Evolutionary conservation across 352 stramenopile species (phyloP).

Genomic region (Phytopythium chamaehyphon): DNA sequence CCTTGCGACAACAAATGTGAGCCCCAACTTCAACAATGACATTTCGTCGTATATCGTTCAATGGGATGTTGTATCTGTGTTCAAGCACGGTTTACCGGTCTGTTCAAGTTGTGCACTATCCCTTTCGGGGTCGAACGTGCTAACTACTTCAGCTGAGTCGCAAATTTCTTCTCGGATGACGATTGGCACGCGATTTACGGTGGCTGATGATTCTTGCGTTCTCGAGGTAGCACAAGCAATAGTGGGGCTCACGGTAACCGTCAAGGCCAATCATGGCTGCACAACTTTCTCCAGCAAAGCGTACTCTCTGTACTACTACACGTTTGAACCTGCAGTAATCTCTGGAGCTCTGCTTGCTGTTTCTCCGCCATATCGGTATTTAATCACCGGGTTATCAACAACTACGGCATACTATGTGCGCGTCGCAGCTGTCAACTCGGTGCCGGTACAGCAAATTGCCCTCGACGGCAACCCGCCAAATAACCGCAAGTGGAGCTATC

Average conservation of each 20-base stretch:
- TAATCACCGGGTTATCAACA: conserved; percentile 66
- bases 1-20: conserved; percentile 43
- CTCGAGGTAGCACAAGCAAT: conserved; percentile 20
- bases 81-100: conserved; percentile 57
- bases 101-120: conserved; percentile 41
- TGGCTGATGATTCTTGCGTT: conserved; percentile 47
- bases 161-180: conserved; percentile 19
- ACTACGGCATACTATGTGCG: conserved; percentile 88
- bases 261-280: conserved; percentile 18
- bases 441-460: conserved; percentile 83
- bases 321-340: conserved; percentile 39
- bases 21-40: conserved; percentile 73
- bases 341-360: conserved; percentile 59
- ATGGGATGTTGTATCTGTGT: conserved; percentile 73
- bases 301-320: conserved; percentile 66
- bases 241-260: conserved; percentile 7
- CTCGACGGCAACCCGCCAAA: conserved; percentile 70
- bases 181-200: conserved; percentile 38
- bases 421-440: conserved; percentile 88
- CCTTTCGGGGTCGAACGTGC: conserved; percentile 27
- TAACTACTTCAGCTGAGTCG: conserved; percentile 11
- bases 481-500: conserved; percentile 91
- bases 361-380: conserved; percentile 75
- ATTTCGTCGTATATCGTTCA: conserved; percentile 89
- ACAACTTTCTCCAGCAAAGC: conserved; percentile 37